Evolutionary conservation across 768 basidiomycete genomes (phyloP), one percentile per base, ranked within the genome.

Genomic region (Tulasnella sp.): DNA sequence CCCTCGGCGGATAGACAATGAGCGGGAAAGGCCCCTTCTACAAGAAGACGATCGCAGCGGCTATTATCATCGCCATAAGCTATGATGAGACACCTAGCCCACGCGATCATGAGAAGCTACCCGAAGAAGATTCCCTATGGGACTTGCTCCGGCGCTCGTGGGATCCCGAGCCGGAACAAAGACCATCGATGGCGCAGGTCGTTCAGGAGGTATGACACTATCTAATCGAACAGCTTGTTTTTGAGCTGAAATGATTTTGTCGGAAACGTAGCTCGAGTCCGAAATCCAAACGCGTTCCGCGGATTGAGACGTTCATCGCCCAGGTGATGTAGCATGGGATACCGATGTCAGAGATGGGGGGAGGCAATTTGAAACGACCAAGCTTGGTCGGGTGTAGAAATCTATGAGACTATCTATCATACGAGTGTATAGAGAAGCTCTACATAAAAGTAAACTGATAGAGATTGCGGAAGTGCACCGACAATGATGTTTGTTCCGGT

Each of bases 41-140:
- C 27, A 38, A 44, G 19, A 40, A 74, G 36, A 56, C 39, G 3
- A 39, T 21, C 12, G 71, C 31, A 24, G 40, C n/a, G n/a, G 71
- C 62, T 16, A 68, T 39, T 8, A 31, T 74, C 27, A 38, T 79
- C 14, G 71, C 78, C 9, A 74, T 79, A 31, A 40, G 21, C 31
- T 5, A 0, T 16, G 71, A 68, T 16, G 24, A 73, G 18, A 40
- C 71, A 3, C 36, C 78, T 1, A 38, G 9, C n/a, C 68, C 40
- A n/a, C 5, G 4, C 44, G 27, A 38, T 40, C 56, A 77, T 27
- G 71, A 9, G 21, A 39, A 31, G 19, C 34, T 52, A 19, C 72
- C 78, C 36, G 78, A n/a, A 38, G n/a, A 3, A 24, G 78, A 42
- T 72, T 18, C 19, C 2, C 10, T 79, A 34, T 79, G 78, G 78